These are phyloP conservation scores for Teratosphaeria viscida DNA, from an alignment of 2,329 filamentous ascomycete species.

Conservation along the genomic window DNA sequence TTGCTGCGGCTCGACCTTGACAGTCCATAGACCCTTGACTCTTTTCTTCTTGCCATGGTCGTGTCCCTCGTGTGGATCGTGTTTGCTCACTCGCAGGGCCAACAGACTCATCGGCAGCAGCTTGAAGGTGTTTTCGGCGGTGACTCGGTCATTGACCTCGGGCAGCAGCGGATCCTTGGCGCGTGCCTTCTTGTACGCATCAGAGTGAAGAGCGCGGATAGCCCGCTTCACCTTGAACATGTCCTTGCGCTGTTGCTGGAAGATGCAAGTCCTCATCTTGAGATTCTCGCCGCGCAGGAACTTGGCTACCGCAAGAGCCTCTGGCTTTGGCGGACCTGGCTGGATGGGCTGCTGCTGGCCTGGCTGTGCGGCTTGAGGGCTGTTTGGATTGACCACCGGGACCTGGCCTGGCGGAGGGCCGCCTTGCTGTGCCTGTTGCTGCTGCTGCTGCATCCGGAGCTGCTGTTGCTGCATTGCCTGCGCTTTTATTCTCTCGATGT, in stretches of 20 bases:
- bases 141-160: constrained; percentile 74
- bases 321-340: constrained; percentile 75
- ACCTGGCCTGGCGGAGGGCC: constrained; percentile 24
- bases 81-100: constrained; percentile 77
- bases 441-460: constrained; percentile 29
- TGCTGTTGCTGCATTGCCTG: constrained; percentile 49
- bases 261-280: constrained; percentile 81
- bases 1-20: constrained; percentile 92
- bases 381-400: constrained; percentile 12
- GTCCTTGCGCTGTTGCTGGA: constrained; percentile 93
- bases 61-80: constrained; percentile 67
- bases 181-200: constrained; percentile 77
- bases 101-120: constrained; percentile 89
- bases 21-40: constrained; percentile 91
- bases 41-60: constrained; percentile 67
- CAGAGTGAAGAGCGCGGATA: constrained; percentile 77
- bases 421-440: constrained; percentile 19
- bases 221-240: constrained; percentile 99
- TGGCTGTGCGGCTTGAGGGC: constrained; percentile 30
- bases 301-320: constrained; percentile 77
- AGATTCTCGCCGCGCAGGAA: constrained; percentile 77
- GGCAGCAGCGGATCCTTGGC: constrained; percentile 85
- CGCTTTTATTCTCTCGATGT: constrained; percentile 49
- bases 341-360: constrained; percentile 56
- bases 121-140: constrained; percentile 90